These are phyloP conservation scores for Kalmanozyma brasiliensis DNA, from an alignment of 1,284 basidiomycete genomes.

Conservation along the genomic window DNA sequence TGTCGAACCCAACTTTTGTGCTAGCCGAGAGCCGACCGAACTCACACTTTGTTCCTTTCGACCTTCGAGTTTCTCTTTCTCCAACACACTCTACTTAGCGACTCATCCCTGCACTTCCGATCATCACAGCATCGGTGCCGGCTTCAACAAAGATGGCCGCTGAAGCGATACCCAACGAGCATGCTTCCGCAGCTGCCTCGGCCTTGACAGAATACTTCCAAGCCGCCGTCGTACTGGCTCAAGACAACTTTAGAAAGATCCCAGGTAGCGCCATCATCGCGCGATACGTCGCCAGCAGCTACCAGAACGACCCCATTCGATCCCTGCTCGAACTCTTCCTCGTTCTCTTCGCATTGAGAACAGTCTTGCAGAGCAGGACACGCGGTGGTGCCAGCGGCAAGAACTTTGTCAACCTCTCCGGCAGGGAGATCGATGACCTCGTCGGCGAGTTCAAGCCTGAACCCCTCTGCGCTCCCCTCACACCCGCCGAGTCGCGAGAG, in stretches of 20 bases:
- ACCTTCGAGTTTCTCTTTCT: too few species aligned
- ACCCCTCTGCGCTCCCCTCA: constrained; percentile 78
- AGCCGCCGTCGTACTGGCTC: constrained; percentile 11
- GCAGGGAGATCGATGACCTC: constrained; percentile 97
- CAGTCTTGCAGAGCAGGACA: constrained; percentile 87
- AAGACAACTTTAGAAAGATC: constrained; percentile 69
- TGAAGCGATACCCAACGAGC: constrained; percentile 22
- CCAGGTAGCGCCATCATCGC: constrained; percentile 89
- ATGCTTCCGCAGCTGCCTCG: constrained; percentile 19
- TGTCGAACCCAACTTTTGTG: too few species aligned
- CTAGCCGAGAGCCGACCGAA: too few species aligned
- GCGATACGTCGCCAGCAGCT: constrained; percentile 84
- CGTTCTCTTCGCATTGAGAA: constrained; percentile 83
- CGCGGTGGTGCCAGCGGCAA: constrained; percentile 85
- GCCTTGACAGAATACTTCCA: constrained; percentile 41
- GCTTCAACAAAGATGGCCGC: constrained; percentile 13
- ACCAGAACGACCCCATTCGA: constrained; percentile 83
- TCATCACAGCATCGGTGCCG: too few species aligned
- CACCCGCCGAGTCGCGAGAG: constrained; percentile 75
- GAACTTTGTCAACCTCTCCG: constrained; percentile 85
- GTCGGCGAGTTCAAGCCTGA: constrained; percentile 95
- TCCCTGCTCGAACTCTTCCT: constrained; percentile 91
- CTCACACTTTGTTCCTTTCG: too few species aligned
- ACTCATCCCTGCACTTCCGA: too few species aligned
- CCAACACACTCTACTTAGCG: too few species aligned